A percentile compares a stretch with the other conserved stretches of the same genome.
These are phyloP conservation scores for Trichomonascaceae sp. DNA, from an alignment of 1,139 yeast genomes.

Conservation along the genomic window DNA sequence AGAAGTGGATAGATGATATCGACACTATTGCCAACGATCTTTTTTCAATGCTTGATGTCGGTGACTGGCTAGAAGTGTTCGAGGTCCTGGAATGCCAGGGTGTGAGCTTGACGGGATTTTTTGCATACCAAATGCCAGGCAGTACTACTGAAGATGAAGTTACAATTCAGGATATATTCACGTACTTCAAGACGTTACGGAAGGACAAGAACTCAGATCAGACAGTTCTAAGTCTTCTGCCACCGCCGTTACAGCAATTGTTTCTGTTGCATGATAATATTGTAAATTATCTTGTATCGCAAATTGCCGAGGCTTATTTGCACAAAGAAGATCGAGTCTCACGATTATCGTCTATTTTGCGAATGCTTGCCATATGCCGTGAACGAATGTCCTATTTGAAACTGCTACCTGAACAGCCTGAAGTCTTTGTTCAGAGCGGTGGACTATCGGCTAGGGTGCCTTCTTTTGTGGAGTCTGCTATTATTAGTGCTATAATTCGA, in stretches of 20 bases:
- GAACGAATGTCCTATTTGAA: slow-evolving; percentile 62
- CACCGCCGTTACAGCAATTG: slow-evolving; percentile 62
- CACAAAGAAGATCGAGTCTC: slow-evolving; percentile 54
- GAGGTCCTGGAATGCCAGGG: slow-evolving; percentile 69
- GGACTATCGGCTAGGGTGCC: slow-evolving; percentile 58
- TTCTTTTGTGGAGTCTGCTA: slow-evolving; percentile 77
- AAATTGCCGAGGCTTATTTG: slow-evolving; percentile 53
- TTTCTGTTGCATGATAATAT: slow-evolving; percentile 64
- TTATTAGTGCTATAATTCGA: slow-evolving; percentile 65
- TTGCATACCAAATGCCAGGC: slow-evolving; percentile 49
- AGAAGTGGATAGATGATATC: slow-evolving; percentile 54
- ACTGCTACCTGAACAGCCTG: slow-evolving; percentile 39
- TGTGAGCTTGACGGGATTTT: slow-evolving; percentile 49
- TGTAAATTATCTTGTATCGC: slow-evolving; percentile 56
- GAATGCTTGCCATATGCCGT: slow-evolving; percentile 60
- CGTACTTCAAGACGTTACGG: slow-evolving; percentile 55
- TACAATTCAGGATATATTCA: slow-evolving; percentile 61
- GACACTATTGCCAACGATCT: slow-evolving; percentile 59
- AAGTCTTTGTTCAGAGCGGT: slow-evolving; percentile 9
- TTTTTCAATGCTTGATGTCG: slow-evolving; percentile 53
- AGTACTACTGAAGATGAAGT: slow-evolving; percentile 48
- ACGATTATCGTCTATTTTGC: slow-evolving; percentile 64
- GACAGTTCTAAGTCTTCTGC: slow-evolving; percentile 50
- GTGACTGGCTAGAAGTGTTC: slow-evolving; percentile 76
- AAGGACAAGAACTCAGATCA: slow-evolving; percentile 34